Evolutionary conservation across 2,329 filamentous ascomycete species (phyloP).

Genomic region (Cercospora janseana): DNA sequence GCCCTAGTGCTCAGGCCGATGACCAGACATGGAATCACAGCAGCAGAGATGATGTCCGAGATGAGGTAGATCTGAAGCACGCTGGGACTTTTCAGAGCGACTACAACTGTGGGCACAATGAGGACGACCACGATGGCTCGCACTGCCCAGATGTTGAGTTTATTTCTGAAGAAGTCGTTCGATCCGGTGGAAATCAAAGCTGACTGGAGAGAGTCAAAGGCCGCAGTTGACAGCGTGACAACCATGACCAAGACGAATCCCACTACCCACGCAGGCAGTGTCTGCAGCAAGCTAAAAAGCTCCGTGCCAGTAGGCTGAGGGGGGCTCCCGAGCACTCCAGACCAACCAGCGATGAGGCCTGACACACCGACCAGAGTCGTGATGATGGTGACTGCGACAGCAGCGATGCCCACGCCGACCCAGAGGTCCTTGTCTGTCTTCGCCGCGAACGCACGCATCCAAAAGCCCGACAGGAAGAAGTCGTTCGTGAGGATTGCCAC

Average conservation of each 20-base stretch:
- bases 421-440: constrained; percentile 75
- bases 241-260: constrained; percentile 80
- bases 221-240: constrained; percentile 64
- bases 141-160: constrained; percentile 71
- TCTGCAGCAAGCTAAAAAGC: constrained; percentile 71
- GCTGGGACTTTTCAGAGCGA: constrained; percentile 70
- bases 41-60: constrained; percentile 73
- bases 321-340: constrained; percentile 65
- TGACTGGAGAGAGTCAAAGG: constrained; percentile 77
- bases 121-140: constrained; percentile 66
- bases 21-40: constrained; percentile 70
- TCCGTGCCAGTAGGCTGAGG: constrained; percentile 64
- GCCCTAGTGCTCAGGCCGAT: constrained; percentile 64
- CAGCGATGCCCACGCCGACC: constrained; percentile 69
- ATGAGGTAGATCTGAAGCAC: constrained; percentile 82
- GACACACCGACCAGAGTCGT: constrained; percentile 70
- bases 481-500: constrained; percentile 79
- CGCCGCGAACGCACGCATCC: constrained; percentile 79
- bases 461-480: constrained; percentile 82
- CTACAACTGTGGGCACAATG: constrained; percentile 70
- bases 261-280: constrained; percentile 76
- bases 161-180: constrained; percentile 82
- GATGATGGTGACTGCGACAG: constrained; percentile 63
- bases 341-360: constrained; percentile 76
- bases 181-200: constrained; percentile 77